A percentile compares a stretch with the other conserved stretches of the same genome.
Conservation (phyloP, 139 green algal species). For the Choricystis sp. region DNA sequence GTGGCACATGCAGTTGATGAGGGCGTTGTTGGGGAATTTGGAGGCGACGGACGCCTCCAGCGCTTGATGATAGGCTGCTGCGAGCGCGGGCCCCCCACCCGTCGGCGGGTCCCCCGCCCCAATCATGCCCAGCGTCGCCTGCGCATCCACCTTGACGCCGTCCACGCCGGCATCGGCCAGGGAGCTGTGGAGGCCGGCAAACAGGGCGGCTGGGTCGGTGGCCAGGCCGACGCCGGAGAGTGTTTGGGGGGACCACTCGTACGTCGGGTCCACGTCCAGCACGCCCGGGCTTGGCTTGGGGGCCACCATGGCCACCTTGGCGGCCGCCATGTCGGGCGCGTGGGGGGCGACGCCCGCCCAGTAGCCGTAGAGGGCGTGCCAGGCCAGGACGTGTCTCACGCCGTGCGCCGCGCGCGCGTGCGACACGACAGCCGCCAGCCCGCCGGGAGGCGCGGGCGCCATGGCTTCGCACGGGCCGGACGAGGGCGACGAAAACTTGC, state of each 20-base stretch:
- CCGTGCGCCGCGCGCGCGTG: constrained; percentile 29
- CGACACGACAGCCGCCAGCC: constrained; percentile 39
- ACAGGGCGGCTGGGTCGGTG: constrained; percentile 17
- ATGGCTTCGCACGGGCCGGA: constrained; percentile 8
- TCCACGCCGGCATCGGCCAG: constrained; percentile 30
- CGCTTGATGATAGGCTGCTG: constrained; percentile 32
- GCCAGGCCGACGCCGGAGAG: constrained; percentile 32
- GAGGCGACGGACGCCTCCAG: constrained; percentile 52
- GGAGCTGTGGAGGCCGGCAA: constrained; percentile 37
- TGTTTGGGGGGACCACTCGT: constrained; percentile 14
- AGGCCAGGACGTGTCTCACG: constrained; percentile 65
- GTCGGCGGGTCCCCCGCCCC: constrained; percentile 7
- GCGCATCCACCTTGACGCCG: constrained; percentile 50
- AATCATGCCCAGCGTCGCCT: constrained; percentile 34
- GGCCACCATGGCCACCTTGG: constrained; percentile 10
- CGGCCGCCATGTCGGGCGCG: constrained; percentile 6
- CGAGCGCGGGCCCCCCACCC: constrained; percentile 42
- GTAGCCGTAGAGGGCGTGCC: constrained; percentile 69
- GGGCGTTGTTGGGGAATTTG: constrained; percentile 77
- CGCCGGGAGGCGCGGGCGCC: constrained; percentile 5
- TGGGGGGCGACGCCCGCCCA: constrained; percentile 9
- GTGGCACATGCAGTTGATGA: constrained; percentile 99
- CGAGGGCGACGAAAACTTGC: constrained; percentile 45
- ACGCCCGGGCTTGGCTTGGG: constrained; percentile 17
- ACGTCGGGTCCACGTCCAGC: constrained; percentile 24